Percentiles rank a stretch among this genome's conserved stretches.
Conservation (phyloP, 345 rosid genomes). For the Lepidium aucheri region DNA sequence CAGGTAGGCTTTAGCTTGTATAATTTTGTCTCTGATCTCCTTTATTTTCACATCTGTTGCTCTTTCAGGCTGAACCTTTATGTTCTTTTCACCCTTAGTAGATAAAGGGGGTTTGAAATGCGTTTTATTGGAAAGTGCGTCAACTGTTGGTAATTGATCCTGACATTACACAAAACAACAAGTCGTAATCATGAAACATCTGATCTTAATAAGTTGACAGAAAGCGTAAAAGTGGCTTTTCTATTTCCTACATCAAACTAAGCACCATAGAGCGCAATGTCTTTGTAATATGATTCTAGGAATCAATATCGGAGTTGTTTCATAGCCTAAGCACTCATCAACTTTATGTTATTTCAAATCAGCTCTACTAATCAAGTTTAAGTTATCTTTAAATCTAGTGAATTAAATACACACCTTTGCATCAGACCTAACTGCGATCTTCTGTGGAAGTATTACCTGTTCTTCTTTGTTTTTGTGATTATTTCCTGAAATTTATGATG, state of each 20-base stretch:
- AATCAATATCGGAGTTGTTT: background rate
- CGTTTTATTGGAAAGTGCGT: constrained; percentile 26
- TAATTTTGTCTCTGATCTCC: constrained; percentile 70
- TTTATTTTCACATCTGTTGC: constrained; percentile 51
- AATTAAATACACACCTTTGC: constrained; percentile 34
- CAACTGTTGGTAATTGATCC: constrained; percentile 28
- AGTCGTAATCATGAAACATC: background rate
- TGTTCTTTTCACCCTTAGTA: constrained; percentile 38
- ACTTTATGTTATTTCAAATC: background rate
- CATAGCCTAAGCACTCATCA: background rate
- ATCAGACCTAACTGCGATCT: constrained; percentile 19
- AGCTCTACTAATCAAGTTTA: background rate
- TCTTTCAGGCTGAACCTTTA: constrained; percentile 16
- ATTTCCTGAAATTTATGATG: constrained; percentile 36
- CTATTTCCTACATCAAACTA: background rate
- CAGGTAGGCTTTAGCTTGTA: constrained; percentile 73
- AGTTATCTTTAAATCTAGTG: background rate
- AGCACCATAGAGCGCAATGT: background rate
- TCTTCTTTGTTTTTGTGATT: constrained; percentile 26
- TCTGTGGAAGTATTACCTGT: constrained; percentile 26
- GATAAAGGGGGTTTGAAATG: constrained; percentile 24
- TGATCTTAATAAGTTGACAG: background rate
- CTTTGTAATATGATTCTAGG: background rate
- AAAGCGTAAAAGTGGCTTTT: background rate
- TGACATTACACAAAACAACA: constrained; percentile 26